Conservation (phyloP, 2,329 filamentous ascomycete genomes). For the Orbilia ellipsospora region DNA sequence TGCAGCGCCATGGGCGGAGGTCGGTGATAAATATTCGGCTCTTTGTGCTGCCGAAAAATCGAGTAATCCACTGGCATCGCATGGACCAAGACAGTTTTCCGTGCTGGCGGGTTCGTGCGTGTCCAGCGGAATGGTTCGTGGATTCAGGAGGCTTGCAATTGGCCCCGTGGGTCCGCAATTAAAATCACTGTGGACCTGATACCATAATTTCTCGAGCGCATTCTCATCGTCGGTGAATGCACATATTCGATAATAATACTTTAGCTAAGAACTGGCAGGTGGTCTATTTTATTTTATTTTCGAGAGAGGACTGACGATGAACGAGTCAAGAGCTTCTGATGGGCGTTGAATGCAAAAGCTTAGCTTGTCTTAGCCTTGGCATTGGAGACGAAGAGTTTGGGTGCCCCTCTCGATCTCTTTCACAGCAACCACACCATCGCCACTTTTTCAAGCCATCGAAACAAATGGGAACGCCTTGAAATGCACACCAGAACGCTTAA, state of each 20-base stretch:
- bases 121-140: constrained; percentile 53
- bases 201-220: not conserved
- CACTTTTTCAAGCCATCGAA: constrained; percentile 35
- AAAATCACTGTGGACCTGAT: constrained; percentile 3
- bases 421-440: constrained; percentile 7
- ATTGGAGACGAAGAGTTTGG: not conserved
- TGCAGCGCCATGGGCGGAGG: constrained; percentile 19
- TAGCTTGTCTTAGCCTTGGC: constrained; percentile 18
- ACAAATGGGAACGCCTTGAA: constrained; percentile 39
- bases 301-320: not conserved
- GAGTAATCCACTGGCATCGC: constrained; percentile 41
- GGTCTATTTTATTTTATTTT: not conserved
- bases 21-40: constrained; percentile 23
- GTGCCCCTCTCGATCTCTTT: not conserved
- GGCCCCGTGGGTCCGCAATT: constrained; percentile 9
- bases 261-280: too few species aligned
- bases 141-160: constrained; percentile 49
- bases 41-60: constrained; percentile 14
- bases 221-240: constrained; percentile 18
- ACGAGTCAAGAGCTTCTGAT: too few species aligned
- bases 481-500: constrained; percentile 24
- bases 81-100: constrained; percentile 40
- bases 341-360: too few species aligned
- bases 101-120: constrained; percentile 47
- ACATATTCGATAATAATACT: not conserved